Evolutionary conservation across 2,329 filamentous ascomycete species (phyloP).

Genomic region (Xylariaceae sp.): DNA sequence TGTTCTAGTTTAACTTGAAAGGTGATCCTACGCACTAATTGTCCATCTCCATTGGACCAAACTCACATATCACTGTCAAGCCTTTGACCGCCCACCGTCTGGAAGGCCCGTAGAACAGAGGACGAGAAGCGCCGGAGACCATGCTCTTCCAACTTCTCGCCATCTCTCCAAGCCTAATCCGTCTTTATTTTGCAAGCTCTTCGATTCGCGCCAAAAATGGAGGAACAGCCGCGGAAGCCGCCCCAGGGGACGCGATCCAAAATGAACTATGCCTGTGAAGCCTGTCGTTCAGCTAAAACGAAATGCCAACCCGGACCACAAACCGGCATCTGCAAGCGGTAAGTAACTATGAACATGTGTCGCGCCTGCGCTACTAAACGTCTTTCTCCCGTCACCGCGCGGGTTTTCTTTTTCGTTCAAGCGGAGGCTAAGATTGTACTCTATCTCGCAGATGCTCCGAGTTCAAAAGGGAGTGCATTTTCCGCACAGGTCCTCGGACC

Average conservation of each 20-base stretch:
- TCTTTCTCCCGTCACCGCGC: constrained; percentile 1
- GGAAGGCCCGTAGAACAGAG: no score
- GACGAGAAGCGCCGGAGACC: no score
- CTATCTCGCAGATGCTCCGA: constrained; percentile 44
- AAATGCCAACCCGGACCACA: constrained; percentile 50
- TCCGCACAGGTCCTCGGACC: constrained; percentile 49
- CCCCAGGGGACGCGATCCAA: constrained; percentile 22
- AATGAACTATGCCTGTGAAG: constrained; percentile 51
- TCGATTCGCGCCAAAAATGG: constrained; percentile 1
- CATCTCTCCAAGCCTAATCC: no score
- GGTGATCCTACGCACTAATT: no score
- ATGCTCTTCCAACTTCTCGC: no score
- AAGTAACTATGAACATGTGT: constrained; percentile 11
- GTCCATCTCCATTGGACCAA: no score
- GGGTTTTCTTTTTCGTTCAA: not conserved
- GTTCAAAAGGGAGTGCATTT: constrained; percentile 53
- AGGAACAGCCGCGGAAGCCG: constrained; percentile 5
- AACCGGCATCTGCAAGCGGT: constrained; percentile 52
- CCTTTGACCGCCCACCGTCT: no score
- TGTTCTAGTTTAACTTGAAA: no score
- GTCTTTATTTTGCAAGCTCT: not conserved
- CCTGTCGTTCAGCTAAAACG: constrained; percentile 52
- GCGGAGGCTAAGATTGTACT: not conserved
- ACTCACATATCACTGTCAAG: no score
- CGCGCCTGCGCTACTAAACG: not conserved